A percentile compares a stretch with the other conserved stretches of the same genome.
These are phyloP conservation scores for Aspergillus homomorphus DNA, from an alignment of 495 filamentous ascomycete species.

Conservation along the genomic window DNA sequence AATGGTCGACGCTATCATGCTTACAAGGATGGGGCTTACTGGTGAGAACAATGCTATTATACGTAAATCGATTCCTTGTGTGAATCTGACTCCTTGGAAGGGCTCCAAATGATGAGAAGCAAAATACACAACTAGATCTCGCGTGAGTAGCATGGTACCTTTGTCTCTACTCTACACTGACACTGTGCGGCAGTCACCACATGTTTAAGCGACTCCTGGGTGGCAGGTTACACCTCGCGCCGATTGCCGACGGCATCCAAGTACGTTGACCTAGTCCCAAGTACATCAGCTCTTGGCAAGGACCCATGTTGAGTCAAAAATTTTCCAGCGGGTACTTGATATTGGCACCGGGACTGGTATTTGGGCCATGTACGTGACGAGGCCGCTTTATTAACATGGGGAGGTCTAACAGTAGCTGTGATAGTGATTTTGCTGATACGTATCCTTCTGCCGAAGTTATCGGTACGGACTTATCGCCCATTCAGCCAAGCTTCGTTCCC, in stretches of 20 bases:
- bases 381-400: not conserved
- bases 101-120: slow-evolving; percentile 37
- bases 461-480: slow-evolving; percentile 46
- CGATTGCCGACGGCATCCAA: slow-evolving; percentile 41
- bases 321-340: slow-evolving; percentile 40
- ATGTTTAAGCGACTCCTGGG: slow-evolving; percentile 36
- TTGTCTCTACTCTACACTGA: not conserved
- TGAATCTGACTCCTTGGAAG: slow-evolving; percentile 15
- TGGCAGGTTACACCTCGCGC: slow-evolving; percentile 21
- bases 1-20: slow-evolving; percentile 38
- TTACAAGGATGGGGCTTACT: slow-evolving; percentile 29
- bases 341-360: slow-evolving; percentile 57
- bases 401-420: not conserved
- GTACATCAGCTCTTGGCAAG: not conserved
- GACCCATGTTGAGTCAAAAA: not conserved
- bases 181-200: slow-evolving; percentile 26
- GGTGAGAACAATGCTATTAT: slow-evolving; percentile 9
- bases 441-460: slow-evolving; percentile 29
- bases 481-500: slow-evolving; percentile 38
- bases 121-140: slow-evolving; percentile 28
- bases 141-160: slow-evolving; percentile 19
- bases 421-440: slow-evolving; percentile 41
- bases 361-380: slow-evolving; percentile 43
- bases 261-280: slow-evolving; percentile 20
- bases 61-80: not conserved